These are phyloP conservation scores for Mycena leptocephala DNA, from an alignment of 768 basidiomycete genomes.

Conservation along the genomic window DNA sequence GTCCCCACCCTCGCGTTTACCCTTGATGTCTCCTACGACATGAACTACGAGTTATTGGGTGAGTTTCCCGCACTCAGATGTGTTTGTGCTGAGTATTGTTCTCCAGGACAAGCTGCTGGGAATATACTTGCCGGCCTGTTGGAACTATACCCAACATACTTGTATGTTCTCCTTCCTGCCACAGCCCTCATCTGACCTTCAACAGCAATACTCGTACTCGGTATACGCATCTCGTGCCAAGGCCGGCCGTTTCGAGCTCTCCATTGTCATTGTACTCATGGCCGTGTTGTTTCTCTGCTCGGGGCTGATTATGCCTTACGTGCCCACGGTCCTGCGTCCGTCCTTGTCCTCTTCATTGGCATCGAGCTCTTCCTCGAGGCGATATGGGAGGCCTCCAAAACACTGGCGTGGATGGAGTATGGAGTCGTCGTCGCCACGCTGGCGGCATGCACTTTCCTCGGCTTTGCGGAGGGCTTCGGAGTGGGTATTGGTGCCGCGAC, in stretches of 20 bases:
- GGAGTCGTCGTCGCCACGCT: constrained; percentile 36
- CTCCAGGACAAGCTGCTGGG: constrained; percentile 35
- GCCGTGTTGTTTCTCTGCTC: constrained; percentile 36
- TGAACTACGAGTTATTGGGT: constrained; percentile 44
- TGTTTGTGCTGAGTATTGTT: background rate
- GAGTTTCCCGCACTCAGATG: background rate
- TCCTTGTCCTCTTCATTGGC: constrained; percentile 42
- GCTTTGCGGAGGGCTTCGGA: constrained; percentile 44
- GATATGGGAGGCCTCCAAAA: constrained; percentile 40
- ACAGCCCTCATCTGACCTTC: no score
- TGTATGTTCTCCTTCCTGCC: constrained; percentile 32
- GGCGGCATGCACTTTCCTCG: no score
- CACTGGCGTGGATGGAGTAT: constrained; percentile 37
- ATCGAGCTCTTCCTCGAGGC: no score
- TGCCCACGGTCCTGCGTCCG: constrained; percentile 42
- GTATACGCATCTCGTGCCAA: constrained; percentile 40
- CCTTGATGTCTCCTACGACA: constrained; percentile 42
- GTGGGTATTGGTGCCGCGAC: constrained; percentile 40
- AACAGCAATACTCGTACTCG: constrained; percentile 40
- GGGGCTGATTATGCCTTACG: constrained; percentile 36
- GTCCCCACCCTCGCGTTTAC: constrained; percentile 42
- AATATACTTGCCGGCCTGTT: constrained; percentile 39
- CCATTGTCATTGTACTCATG: constrained; percentile 34
- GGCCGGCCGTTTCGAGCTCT: constrained; percentile 41
- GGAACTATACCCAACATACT: constrained; percentile 42